These are phyloP conservation scores for Trypanosoma conorhini DNA, from an alignment of 208 protist species.

Conservation along the genomic window DNA sequence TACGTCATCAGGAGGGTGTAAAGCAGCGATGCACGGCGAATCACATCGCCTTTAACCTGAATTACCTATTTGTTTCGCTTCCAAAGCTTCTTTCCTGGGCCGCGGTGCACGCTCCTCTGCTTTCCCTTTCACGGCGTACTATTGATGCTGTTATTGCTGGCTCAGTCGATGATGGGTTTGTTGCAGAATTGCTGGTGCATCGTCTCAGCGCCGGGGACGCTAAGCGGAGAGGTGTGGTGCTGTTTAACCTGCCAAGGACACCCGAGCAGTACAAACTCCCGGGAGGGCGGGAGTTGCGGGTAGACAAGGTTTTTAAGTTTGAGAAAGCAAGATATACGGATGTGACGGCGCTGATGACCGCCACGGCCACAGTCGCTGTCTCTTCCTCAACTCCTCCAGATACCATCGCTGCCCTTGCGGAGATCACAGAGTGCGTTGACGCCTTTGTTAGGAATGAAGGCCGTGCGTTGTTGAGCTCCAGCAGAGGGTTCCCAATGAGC, in stretches of 20 bases:
- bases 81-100: conserved; percentile 87
- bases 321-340: conserved; percentile 20
- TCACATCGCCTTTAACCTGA: conserved; percentile 71
- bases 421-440: conserved; percentile 59
- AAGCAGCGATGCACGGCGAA: conserved; percentile 70
- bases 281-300: background rate
- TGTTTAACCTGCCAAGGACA: conserved; percentile 65
- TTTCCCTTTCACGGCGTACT: conserved; percentile 46
- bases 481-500: conserved; percentile 53
- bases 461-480: conserved; percentile 35
- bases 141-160: conserved; percentile 45
- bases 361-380: conserved; percentile 21
- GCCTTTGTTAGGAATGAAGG: conserved; percentile 36
- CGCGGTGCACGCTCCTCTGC: conserved; percentile 45
- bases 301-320: conserved; percentile 30
- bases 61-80: conserved; percentile 52
- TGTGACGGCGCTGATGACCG: conserved; percentile 8
- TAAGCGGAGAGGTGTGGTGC: conserved; percentile 64
- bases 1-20: conserved; percentile 9
- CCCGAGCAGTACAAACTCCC: conserved; percentile 33
- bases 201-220: conserved; percentile 66
- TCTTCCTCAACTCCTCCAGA: conserved; percentile 32
- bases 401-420: conserved; percentile 52
- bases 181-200: conserved; percentile 45
- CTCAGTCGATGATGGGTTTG: conserved; percentile 37